These are phyloP conservation scores for Globisporangium megalacanthum DNA, from an alignment of 352 stramenopile species.

Conservation along the genomic window DNA sequence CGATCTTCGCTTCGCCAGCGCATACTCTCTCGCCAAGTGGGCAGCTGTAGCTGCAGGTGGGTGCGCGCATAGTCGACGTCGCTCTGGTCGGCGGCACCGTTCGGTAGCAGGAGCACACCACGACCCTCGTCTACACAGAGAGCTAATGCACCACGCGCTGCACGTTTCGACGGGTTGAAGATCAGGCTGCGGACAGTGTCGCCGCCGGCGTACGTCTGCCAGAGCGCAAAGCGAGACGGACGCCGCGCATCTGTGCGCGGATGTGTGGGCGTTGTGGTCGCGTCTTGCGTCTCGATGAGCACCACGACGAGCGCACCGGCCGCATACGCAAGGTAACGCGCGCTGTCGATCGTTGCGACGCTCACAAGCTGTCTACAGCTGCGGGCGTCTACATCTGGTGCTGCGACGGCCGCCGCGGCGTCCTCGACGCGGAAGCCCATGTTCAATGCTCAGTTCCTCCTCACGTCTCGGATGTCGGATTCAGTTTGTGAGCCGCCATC, in stretches of 20 bases:
- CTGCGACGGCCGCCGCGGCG: constrained; percentile 35
- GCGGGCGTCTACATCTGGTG: constrained; percentile 18
- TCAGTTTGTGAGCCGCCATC: too few relatives aligned
- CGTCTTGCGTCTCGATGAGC: constrained; percentile 36
- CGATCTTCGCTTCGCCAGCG: constrained; percentile 67
- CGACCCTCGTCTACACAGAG: constrained; percentile 57
- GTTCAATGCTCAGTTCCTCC: too few relatives aligned
- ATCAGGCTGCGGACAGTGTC: constrained; percentile 42
- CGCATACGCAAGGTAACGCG: constrained; percentile 57
- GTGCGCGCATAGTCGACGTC: constrained; percentile 48
- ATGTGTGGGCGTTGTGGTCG: constrained; percentile 5
- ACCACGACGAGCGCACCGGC: constrained; percentile 56
- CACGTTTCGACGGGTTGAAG: constrained; percentile 49
- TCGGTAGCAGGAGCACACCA: constrained; percentile 57
- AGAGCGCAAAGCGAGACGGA: constrained; percentile 51
- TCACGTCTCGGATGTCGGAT: neutral
- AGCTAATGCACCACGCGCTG: constrained; percentile 47
- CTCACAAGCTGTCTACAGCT: constrained; percentile 23
- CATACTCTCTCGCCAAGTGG: constrained; percentile 61
- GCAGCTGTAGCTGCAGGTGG: constrained; percentile 65
- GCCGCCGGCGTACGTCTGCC: constrained; percentile 58
- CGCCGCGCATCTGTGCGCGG: constrained; percentile 18
- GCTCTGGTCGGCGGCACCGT: neutral
- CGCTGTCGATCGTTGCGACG: constrained; percentile 38
- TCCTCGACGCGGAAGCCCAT: constrained; percentile 17